Conservation (phyloP, 176 grass and related monocot species). For the Tillandsia fasciculata region DNA sequence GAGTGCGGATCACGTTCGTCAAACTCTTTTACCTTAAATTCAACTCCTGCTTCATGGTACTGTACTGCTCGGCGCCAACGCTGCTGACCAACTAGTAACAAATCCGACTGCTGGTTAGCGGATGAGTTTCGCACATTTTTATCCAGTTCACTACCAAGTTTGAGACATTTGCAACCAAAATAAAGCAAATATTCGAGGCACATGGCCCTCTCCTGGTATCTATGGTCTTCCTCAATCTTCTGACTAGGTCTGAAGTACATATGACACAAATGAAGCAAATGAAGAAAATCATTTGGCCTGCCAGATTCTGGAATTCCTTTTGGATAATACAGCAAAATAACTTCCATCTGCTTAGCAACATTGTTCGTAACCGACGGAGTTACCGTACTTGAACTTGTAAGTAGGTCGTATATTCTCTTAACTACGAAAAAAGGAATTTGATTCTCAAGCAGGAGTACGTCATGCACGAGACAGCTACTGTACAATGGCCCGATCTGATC, state of each 20-base stretch:
- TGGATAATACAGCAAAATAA: not conserved
- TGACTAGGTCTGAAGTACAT: not conserved
- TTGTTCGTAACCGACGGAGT: not conserved
- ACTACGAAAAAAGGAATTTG: not conserved
- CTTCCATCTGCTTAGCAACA: not conserved
- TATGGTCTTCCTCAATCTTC: not conserved
- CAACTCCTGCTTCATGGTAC: not conserved
- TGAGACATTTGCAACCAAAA: not conserved
- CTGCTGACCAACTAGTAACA: not conserved
- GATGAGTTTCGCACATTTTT: not conserved
- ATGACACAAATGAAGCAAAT: too few species aligned
- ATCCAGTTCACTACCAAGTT: not conserved
- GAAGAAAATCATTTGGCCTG: too few species aligned
- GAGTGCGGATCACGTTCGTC: conserved; percentile 10
- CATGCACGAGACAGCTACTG: not conserved
- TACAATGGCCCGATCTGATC: not conserved
- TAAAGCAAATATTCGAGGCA: too few species aligned
- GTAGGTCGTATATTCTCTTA: not conserved
- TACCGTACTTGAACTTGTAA: not conserved
- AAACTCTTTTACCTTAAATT: not conserved
- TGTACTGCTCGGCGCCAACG: conserved; percentile 17
- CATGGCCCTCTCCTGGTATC: too few species aligned
- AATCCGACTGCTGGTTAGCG: accelerated
- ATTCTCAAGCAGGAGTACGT: not conserved
- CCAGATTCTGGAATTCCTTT: too few species aligned